Percentiles rank a stretch among this genome's conserved stretches.
phyloP scores from a whole-genome alignment of 2,329 filamentous ascomycete genomes.

The Pseudogymnoascus sp. region DNA sequence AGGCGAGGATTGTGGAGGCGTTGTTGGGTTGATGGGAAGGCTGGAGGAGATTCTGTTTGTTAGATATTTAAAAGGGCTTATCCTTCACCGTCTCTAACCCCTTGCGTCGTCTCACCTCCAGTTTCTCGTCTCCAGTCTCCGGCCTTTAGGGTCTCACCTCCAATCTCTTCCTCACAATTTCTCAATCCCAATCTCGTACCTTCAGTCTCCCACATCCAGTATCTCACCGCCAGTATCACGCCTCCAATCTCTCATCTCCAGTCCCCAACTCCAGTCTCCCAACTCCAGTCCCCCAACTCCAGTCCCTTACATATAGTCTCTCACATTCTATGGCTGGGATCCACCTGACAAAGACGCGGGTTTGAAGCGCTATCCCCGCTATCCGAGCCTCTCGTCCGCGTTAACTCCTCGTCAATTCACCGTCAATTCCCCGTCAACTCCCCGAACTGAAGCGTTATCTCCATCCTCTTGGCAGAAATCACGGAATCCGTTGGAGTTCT shows the following conservation, averaged over 20 bases:
- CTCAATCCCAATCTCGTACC: background rate
- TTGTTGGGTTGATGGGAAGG: constrained; percentile 8
- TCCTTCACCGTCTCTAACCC: too few relatives aligned
- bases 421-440: background rate
- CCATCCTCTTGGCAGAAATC: background rate
- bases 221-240: background rate
- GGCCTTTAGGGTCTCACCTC: background rate
- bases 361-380: background rate
- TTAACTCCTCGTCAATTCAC: background rate
- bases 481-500: background rate
- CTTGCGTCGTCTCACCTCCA: background rate
- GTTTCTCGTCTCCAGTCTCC: background rate
- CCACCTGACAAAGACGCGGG: background rate
- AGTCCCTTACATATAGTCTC: background rate
- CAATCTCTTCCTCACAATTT: background rate
- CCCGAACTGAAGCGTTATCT: background rate
- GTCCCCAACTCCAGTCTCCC: too few relatives aligned
- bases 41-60: too few relatives aligned
- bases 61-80: too few relatives aligned
- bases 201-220: background rate
- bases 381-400: background rate
- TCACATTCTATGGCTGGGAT: background rate
- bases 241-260: background rate
- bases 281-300: background rate
- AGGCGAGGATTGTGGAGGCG: constrained; percentile 13